phyloP scores from a whole-genome alignment of 805 yeast species.

The Candida nanaspora region DNA sequence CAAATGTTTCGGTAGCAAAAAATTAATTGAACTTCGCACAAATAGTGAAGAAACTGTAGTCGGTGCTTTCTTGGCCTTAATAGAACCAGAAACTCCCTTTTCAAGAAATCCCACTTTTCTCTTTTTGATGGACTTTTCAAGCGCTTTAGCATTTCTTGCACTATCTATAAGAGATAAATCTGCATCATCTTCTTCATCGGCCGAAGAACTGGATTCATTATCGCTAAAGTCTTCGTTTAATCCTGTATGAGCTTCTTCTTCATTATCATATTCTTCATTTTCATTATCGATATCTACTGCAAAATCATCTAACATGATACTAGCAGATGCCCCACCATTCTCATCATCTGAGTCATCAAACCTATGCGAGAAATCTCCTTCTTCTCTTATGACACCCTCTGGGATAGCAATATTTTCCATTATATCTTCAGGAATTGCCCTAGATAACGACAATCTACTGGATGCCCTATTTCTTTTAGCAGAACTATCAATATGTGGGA shows the following conservation, averaged over 20 bases:
- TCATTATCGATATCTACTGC: slow-evolving; percentile 4
- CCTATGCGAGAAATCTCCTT: slow-evolving; percentile 19
- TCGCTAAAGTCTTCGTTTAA: slow-evolving; percentile 5
- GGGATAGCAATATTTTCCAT: slow-evolving; percentile 26
- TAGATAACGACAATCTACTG: slow-evolving; percentile 19
- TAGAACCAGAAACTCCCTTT: not conserved
- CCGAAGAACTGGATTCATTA: slow-evolving; percentile 9
- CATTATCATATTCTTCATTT: slow-evolving; percentile 7
- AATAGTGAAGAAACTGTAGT: slow-evolving; percentile 5
- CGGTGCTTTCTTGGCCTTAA: not conserved
- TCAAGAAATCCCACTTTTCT: not conserved
- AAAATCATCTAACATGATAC: not conserved
- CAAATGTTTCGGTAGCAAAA: slow-evolving; percentile 10
- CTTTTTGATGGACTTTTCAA: not conserved
- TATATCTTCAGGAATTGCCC: slow-evolving; percentile 15
- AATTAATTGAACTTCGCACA: slow-evolving; percentile 9
- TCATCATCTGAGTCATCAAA: slow-evolving; percentile 4
- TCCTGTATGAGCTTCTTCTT: not conserved
- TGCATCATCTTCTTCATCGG: slow-evolving; percentile 4
- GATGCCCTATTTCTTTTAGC: slow-evolving; percentile 16
- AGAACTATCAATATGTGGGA: not conserved
- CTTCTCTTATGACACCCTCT: slow-evolving; percentile 24
- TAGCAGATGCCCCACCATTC: not conserved
- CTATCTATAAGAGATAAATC: not conserved
- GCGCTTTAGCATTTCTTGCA: not conserved